These are phyloP conservation scores for Friedmanniomyces simplex DNA, from an alignment of 495 filamentous ascomycete genomes.

Conservation along the genomic window DNA sequence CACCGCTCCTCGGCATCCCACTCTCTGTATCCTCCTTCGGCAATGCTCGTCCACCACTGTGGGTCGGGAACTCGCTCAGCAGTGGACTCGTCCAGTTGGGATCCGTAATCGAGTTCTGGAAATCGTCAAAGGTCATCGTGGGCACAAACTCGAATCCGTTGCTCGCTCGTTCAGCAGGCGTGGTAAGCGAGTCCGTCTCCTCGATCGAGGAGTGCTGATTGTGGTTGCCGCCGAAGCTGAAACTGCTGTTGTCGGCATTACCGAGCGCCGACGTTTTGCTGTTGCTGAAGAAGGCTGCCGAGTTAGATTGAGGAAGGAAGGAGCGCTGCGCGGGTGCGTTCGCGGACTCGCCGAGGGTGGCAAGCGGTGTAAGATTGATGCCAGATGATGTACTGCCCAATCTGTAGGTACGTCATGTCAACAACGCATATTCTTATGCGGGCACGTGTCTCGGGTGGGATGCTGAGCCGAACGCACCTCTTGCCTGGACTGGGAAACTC, in stretches of 20 bases:
- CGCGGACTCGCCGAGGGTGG: neutral
- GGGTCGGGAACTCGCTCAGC: conserved; percentile 65
- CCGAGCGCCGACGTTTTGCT: neutral
- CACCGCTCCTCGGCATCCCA: neutral
- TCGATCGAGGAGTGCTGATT: neutral
- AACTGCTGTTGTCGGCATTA: neutral
- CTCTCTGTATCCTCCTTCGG: conserved; percentile 4
- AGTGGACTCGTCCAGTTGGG: conserved; percentile 49
- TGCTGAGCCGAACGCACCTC: neutral
- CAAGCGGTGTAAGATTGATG: neutral
- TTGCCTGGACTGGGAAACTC: conserved; percentile 19
- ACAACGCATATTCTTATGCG: neutral
- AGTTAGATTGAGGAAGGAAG: conserved; percentile 1
- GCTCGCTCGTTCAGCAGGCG: conserved; percentile 5
- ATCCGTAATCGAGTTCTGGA: conserved; percentile 76
- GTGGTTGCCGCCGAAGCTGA: conserved; percentile 6
- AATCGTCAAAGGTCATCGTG: conserved; percentile 89
- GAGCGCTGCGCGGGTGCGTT: neutral
- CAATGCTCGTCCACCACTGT: conserved; percentile 43
- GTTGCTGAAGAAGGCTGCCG: conserved; percentile 11
- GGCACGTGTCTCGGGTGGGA: neutral
- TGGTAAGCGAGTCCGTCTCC: conserved; percentile 2
- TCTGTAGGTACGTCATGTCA: neutral
- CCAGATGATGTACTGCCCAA: neutral
- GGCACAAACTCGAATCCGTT: conserved; percentile 61